Conservation (phyloP, 176 grass and related monocot genomes). For the Phragmites australis region DNA sequence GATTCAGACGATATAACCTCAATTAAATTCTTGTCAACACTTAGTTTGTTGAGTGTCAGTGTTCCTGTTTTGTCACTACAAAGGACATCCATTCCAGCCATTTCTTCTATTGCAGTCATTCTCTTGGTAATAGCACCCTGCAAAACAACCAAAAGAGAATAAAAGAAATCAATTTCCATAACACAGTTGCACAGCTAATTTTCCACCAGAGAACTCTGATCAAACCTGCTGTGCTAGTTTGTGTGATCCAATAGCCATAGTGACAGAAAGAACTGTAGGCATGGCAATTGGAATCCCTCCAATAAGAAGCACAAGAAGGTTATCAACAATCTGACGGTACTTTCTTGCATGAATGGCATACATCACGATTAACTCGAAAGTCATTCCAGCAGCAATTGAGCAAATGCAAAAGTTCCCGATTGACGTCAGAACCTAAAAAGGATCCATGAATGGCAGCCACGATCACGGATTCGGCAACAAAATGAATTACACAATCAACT, state of each 20-base stretch:
- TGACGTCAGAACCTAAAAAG: constrained; percentile 63
- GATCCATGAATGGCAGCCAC: constrained; percentile 22
- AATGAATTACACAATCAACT: constrained; percentile 9
- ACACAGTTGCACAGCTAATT: not conserved
- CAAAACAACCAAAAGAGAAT: not conserved
- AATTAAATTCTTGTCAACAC: constrained; percentile 66
- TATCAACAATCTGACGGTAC: constrained; percentile 64
- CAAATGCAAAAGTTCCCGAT: constrained; percentile 82
- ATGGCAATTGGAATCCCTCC: constrained; percentile 78
- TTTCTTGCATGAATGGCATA: constrained; percentile 37
- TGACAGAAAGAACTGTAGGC: constrained; percentile 77
- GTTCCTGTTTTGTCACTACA: constrained; percentile 85
- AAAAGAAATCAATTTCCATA: constrained; percentile 22
- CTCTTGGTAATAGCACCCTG: constrained; percentile 83
- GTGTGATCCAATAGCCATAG: constrained; percentile 82
- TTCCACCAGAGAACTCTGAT: not conserved
- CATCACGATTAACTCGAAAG: constrained; percentile 64
- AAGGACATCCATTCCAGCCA: constrained; percentile 82
- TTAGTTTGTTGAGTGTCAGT: constrained; percentile 70
- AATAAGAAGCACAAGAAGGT: constrained; percentile 72
- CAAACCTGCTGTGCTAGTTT: constrained; percentile 61
- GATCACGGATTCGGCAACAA: constrained; percentile 5
- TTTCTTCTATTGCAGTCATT: constrained; percentile 84
- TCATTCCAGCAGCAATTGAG: constrained; percentile 69
- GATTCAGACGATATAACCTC: constrained; percentile 51